Conservation (phyloP, 345 rosid genomes). For the Citrus australasica region DNA sequence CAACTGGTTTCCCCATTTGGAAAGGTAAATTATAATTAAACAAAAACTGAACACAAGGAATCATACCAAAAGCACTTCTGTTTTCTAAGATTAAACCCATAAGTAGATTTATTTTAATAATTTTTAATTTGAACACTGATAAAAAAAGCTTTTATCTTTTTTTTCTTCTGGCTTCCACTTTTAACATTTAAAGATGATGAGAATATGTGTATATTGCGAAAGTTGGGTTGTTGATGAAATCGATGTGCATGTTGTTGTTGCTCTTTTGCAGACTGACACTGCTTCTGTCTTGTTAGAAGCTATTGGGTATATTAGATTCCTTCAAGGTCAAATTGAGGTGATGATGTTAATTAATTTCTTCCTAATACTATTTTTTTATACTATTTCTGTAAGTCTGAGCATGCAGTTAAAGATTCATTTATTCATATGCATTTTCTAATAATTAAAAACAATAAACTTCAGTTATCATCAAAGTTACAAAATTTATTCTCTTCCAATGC, state of each 20-base stretch:
- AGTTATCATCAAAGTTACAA: too few relatives aligned
- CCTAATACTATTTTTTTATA: not conserved
- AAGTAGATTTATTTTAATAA: not conserved
- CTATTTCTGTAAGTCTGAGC: conserved; percentile 1
- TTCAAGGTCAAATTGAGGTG: conserved; percentile 66
- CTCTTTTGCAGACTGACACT: conserved; percentile 63
- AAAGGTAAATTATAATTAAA: conserved; percentile 28
- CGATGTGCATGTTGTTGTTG: not conserved
- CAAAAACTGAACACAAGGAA: not conserved
- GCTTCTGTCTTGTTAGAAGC: conserved; percentile 67
- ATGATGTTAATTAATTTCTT: conserved; percentile 14
- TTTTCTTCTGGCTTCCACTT: conserved; percentile 12
- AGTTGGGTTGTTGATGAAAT: conserved; percentile 4
- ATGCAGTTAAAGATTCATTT: conserved; percentile 31
- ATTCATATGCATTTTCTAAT: conserved; percentile 7
- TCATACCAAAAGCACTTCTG: not conserved
- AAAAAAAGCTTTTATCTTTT: too few relatives aligned
- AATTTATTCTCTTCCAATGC: not conserved
- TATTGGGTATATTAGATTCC: conserved; percentile 65
- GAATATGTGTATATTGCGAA: conserved; percentile 3
- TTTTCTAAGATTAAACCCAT: conserved; percentile 19
- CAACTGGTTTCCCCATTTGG: conserved; percentile 56
- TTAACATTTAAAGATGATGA: conserved; percentile 17
- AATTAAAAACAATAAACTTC: too few relatives aligned
- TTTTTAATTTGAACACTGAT: too few relatives aligned